Evolutionary conservation across 352 stramenopile genomes (phyloP).

Genomic region (Elongisporangium anandrum): DNA sequence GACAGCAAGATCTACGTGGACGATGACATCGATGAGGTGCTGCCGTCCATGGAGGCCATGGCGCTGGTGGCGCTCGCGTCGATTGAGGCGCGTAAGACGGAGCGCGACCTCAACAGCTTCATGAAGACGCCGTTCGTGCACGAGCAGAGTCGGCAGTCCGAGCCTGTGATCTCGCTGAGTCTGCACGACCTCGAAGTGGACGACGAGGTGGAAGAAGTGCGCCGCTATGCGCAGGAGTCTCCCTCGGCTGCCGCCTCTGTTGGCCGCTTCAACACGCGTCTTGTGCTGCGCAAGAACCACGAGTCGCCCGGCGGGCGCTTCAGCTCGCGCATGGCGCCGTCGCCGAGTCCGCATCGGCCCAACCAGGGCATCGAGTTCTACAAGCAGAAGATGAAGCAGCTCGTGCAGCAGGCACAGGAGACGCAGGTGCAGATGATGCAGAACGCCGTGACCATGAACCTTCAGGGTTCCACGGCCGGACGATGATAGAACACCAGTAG

Average conservation of each 20-base stretch:
- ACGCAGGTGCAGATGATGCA: conserved; percentile 67
- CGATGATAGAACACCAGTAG: not conserved
- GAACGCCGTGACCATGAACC: conserved; percentile 48
- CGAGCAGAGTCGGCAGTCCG: conserved; percentile 26
- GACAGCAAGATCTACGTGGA: conserved; percentile 32
- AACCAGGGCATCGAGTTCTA: conserved; percentile 34
- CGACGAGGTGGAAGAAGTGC: conserved; percentile 7
- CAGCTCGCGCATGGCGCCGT: conserved; percentile 1
- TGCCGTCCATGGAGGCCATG: conserved; percentile 35
- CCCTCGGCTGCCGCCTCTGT: not conserved
- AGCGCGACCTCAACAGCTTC: conserved; percentile 52
- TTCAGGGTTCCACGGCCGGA: conserved; percentile 10
- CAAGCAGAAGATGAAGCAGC: conserved; percentile 61
- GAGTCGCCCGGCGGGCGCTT: conserved; percentile 4
- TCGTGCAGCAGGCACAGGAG: conserved; percentile 62
- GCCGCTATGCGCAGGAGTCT: not conserved
- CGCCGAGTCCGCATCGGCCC: conserved; percentile 2
- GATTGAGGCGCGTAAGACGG: conserved; percentile 36
- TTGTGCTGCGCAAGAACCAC: conserved; percentile 1
- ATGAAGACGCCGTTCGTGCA: conserved; percentile 42
- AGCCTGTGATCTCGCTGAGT: conserved; percentile 32
- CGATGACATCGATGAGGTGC: conserved; percentile 30
- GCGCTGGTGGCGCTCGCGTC: conserved; percentile 25
- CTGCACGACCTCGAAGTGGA: conserved; percentile 13
- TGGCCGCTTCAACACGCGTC: not conserved